Evolutionary conservation across 2,329 filamentous ascomycete genomes (phyloP).

Genomic region (Colletotrichum trifolii): DNA sequence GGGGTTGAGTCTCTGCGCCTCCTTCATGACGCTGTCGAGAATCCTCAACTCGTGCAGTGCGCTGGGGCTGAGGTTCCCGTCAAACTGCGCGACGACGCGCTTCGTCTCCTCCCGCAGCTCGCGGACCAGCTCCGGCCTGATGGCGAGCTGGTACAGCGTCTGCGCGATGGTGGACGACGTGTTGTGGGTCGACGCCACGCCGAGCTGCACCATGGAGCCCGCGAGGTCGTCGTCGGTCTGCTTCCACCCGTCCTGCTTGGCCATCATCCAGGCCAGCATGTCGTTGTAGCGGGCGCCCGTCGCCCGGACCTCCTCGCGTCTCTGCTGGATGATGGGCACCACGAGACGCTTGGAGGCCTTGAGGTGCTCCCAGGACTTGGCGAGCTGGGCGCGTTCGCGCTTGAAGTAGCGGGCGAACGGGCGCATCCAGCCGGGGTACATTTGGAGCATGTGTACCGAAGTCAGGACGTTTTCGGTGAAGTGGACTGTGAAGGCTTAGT

Average conservation of each 20-base stretch:
- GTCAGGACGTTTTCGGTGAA: slow-evolving; percentile 19
- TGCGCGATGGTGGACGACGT: slow-evolving; percentile 51
- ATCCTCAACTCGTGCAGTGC: slow-evolving; percentile 46
- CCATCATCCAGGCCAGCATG: slow-evolving; percentile 48
- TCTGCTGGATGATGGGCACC: slow-evolving; percentile 11
- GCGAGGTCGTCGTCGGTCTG: slow-evolving; percentile 47
- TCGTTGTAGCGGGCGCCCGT: background rate
- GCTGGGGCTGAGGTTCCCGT: slow-evolving; percentile 44
- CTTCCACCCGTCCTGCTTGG: slow-evolving; percentile 46
- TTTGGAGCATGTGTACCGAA: slow-evolving; percentile 18
- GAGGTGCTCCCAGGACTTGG: slow-evolving; percentile 7
- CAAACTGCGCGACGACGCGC: slow-evolving; percentile 45
- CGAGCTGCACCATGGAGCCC: slow-evolving; percentile 51
- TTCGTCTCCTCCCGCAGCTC: slow-evolving; percentile 61
- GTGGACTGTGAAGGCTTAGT: slow-evolving; percentile 34
- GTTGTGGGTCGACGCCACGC: slow-evolving; percentile 60
- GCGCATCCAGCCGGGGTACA: slow-evolving; percentile 16
- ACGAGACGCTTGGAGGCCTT: slow-evolving; percentile 9
- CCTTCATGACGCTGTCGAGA: slow-evolving; percentile 49
- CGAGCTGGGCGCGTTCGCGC: slow-evolving; percentile 7
- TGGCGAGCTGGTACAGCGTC: slow-evolving; percentile 61
- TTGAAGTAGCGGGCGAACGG: slow-evolving; percentile 9
- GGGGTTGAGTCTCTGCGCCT: slow-evolving; percentile 47
- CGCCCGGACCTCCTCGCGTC: background rate
- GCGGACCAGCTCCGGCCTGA: slow-evolving; percentile 59